Percentiles rank a stretch among this genome's conserved stretches.
Evolutionary conservation across 768 basidiomycete species (phyloP).

Genomic region (Podaxis sp.): DNA sequence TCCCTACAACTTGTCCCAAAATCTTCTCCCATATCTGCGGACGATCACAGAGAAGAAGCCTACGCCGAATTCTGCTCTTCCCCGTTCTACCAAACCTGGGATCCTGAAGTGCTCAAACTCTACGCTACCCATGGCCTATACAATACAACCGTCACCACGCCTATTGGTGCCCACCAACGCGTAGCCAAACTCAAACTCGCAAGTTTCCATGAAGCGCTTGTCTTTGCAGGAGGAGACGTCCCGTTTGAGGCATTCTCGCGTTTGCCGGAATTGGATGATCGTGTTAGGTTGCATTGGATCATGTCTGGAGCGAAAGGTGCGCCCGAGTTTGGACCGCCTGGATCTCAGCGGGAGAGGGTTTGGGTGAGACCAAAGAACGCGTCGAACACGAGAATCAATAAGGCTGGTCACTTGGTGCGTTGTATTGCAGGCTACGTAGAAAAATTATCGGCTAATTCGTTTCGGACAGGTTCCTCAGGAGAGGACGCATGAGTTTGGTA

Average conservation of each 20-base stretch:
- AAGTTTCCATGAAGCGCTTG: constrained; percentile 56
- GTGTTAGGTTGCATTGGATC: constrained; percentile 50
- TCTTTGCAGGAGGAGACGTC: constrained; percentile 46
- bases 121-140: constrained; percentile 60
- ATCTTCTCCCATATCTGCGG: not conserved
- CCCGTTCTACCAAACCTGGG: constrained; percentile 71
- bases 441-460: not conserved
- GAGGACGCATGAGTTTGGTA: constrained; percentile 25
- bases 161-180: constrained; percentile 24
- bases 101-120: constrained; percentile 52
- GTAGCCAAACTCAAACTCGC: constrained; percentile 61
- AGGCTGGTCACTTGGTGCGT: constrained; percentile 42
- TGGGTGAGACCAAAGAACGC: constrained; percentile 39
- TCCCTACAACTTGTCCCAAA: not conserved
- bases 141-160: constrained; percentile 16
- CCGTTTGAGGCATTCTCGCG: constrained; percentile 36
- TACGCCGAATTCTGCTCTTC: constrained; percentile 37
- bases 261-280: constrained; percentile 38
- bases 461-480: constrained; percentile 35
- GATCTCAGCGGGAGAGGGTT: constrained; percentile 31
- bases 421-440: not conserved
- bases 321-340: constrained; percentile 33
- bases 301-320: constrained; percentile 39
- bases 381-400: constrained; percentile 32
- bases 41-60: constrained; percentile 52